Base-by-base conservation (phyloP, 1,284 basidiomycete species). In the Binderoboletus segoi region DNA sequence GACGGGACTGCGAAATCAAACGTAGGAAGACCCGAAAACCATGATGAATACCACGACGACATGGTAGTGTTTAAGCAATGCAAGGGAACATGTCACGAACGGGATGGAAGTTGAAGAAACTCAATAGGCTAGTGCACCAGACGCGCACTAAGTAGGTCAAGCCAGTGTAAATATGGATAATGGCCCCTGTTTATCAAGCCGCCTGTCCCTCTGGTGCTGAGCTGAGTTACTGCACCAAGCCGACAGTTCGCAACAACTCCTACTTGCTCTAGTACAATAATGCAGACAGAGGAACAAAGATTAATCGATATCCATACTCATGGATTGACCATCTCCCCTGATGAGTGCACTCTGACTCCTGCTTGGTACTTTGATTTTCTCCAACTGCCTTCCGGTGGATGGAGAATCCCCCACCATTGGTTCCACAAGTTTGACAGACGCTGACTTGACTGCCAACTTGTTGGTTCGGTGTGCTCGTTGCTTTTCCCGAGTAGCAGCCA, bases 271-370 rank as follows among this genome's bases (percentile, higher is more conserved):
- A 50, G n/a, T 37, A 53, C 41, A 48, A 24, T 13, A 50, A 32
- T 46, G 52, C 32, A 59, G 8, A 37, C 32, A 37, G 8, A 33
- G 16, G 18, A 21, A 21, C 13, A 4, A 33, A 48, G 4, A 8
- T 79, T 71, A 91, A 68, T 91, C 89, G 69, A 91, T 75, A 53
- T 91, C 88, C 90, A 93, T 93, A 23, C 82, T 83, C 90, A 93
- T 93, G 6, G 86, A 85, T 35, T 82, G 84, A 10, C 89, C 89
- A 60, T 89, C 89, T 59, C 89, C 86, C 60, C 82, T 78, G 61
- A 95, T 78, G 45, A 96, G 82, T 32, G 89, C 89, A 70, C 82
- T 91, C 67, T 81, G 82, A 52, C 81, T 75, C 65, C 86, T 89
- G 56, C 82, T 77, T n/a, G 82, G 69, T 11, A 93, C 84, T 72